phyloP scores from a whole-genome alignment of 257 asterid genomes.

The Ligustrum vulgare region DNA sequence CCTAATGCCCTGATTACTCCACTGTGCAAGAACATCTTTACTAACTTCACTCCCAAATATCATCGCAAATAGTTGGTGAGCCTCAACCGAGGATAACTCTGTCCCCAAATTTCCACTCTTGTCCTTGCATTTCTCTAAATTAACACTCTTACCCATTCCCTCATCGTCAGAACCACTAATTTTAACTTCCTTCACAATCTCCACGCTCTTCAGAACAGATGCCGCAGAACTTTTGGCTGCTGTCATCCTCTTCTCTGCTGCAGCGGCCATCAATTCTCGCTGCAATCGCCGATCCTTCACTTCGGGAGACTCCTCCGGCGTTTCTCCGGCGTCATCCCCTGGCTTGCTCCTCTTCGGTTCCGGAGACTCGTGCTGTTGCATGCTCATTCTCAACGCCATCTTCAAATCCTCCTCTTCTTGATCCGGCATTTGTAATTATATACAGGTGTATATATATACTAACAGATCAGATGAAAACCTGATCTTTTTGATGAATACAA shows the following conservation, averaged over 20 bases:
- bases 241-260: slow-evolving; percentile 94
- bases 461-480: neutral
- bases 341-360: slow-evolving; percentile 54
- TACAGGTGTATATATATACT: neutral
- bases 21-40: slow-evolving; percentile 79
- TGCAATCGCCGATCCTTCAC: slow-evolving; percentile 45
- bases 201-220: slow-evolving; percentile 33
- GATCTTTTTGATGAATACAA: too few species aligned
- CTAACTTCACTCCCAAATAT: slow-evolving; percentile 69
- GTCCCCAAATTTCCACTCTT: slow-evolving; percentile 34
- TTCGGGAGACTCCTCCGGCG: slow-evolving; percentile 33
- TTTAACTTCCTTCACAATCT: slow-evolving; percentile 36
- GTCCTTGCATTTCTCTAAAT: slow-evolving; percentile 30
- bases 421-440: slow-evolving; percentile 33
- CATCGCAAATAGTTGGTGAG: slow-evolving; percentile 67
- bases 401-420: slow-evolving; percentile 54
- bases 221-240: slow-evolving; percentile 33
- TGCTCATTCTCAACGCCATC: slow-evolving; percentile 54
- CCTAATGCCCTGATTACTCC: slow-evolving; percentile 99
- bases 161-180: slow-evolving; percentile 28
- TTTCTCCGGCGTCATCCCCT: slow-evolving; percentile 29
- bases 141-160: slow-evolving; percentile 38
- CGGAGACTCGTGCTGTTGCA: slow-evolving; percentile 47
- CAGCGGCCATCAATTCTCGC: slow-evolving; percentile 94
- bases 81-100: slow-evolving; percentile 51